Evolutionary conservation across 495 filamentous ascomycete species (phyloP).

Genomic region (Letharia lupina): DNA sequence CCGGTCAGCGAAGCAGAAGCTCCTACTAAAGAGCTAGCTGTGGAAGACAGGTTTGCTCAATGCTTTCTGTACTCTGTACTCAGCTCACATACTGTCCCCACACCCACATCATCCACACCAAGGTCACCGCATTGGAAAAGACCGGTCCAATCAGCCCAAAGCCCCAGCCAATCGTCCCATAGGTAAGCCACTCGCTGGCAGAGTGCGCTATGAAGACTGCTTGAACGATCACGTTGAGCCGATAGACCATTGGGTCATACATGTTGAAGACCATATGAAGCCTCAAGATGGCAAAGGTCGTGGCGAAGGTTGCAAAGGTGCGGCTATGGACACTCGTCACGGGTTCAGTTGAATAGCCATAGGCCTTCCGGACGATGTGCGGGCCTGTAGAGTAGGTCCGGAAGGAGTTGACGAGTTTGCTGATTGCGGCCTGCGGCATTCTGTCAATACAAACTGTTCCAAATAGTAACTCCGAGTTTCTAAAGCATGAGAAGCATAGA

Average conservation of each 20-base stretch:
- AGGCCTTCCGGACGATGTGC: background rate
- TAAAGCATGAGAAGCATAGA: too few relatives aligned
- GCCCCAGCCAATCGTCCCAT: background rate
- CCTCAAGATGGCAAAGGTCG: background rate
- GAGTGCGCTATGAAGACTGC: background rate
- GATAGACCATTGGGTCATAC: background rate
- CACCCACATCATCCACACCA: background rate
- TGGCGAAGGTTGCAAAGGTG: background rate
- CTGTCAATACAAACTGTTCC: background rate
- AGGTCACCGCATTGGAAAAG: background rate
- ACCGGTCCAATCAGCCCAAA: background rate
- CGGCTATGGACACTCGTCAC: background rate
- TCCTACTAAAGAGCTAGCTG: background rate
- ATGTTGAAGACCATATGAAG: background rate
- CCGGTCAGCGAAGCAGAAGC: background rate
- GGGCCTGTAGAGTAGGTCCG: background rate
- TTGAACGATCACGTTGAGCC: background rate
- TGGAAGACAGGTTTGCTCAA: background rate
- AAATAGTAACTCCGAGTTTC: too few relatives aligned
- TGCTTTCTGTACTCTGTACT: background rate
- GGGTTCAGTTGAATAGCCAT: background rate
- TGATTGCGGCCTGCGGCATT: background rate
- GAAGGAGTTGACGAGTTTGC: background rate
- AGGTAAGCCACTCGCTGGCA: background rate
- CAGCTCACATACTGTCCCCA: background rate